These are phyloP conservation scores for Hypoxylon intermedium DNA, from an alignment of 495 filamentous ascomycete species.

Conservation along the genomic window DNA sequence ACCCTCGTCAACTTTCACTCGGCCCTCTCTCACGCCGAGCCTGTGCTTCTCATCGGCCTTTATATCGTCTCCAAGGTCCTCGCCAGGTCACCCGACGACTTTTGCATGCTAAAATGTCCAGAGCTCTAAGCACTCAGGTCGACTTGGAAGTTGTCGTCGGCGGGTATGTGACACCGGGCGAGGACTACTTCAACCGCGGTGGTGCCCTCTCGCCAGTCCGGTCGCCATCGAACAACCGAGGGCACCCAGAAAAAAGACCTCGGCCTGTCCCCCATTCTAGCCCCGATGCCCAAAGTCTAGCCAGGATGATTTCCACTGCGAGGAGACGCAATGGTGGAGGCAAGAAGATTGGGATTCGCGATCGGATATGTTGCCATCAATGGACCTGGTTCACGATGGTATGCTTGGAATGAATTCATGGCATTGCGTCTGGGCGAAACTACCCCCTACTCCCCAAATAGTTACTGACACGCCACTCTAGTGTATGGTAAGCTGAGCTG, in stretches of 20 bases:
- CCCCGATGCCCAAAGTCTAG: conserved; percentile 39
- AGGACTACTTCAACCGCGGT: conserved; percentile 30
- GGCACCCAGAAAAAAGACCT: conserved; percentile 12
- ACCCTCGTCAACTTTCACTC: conserved; percentile 50
- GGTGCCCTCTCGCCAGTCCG: conserved; percentile 9
- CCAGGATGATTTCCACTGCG: conserved; percentile 40
- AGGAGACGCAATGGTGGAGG: conserved; percentile 22
- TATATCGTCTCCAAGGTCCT: conserved; percentile 45
- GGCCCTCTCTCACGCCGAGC: conserved; percentile 44
- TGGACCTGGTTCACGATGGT: conserved; percentile 78
- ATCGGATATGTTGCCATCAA: conserved; percentile 55
- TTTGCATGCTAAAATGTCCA: conserved; percentile 39
- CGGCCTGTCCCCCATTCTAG: conserved; percentile 4
- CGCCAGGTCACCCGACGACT: conserved; percentile 39
- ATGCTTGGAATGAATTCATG: conserved; percentile 8
- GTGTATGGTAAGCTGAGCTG: conserved; percentile 32
- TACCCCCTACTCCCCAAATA: neutral
- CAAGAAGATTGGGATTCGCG: conserved; percentile 49
- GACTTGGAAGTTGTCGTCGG: conserved; percentile 23
- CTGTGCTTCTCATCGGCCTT: conserved; percentile 41
- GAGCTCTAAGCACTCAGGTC: conserved; percentile 27
- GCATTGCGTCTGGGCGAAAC: neutral
- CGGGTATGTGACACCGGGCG: conserved; percentile 40
- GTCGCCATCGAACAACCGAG: conserved; percentile 22
- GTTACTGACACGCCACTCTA: conserved; percentile 16